Base-by-base conservation (phyloP, 2,329 filamentous ascomycete genomes). In the Arthroderma uncinatum region DNA sequence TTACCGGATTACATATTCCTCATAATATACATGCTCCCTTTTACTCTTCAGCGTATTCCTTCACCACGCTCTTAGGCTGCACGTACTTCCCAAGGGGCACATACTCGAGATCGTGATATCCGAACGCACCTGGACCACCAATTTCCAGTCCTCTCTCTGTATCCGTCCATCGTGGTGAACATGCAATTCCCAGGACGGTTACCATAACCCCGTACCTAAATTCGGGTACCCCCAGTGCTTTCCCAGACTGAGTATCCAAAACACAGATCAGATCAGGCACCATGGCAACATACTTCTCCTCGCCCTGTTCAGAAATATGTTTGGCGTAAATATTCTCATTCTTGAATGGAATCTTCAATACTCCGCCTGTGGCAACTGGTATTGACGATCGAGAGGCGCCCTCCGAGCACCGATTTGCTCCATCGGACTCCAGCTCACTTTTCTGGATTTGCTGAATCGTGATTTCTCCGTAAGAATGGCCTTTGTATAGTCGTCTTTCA, bases 311-410 rank as follows among this genome's bases (percentile, higher is more conserved):
- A 62, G 68, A 59, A 5, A 64, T 65, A 40, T 72, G 69, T 57
- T 71, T 67, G 0, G 80, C 83, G n/a, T 79, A 79, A 47, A 87
- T 84, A 63, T 87, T 87, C 65, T 88, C 84, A 67, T 87, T 87
- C 71, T 86, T 86, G 73, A 87, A 87, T 0, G 84, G 83, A 53
- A 87, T 83, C 40, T 60, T 61, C 2, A 67, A 54, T 14, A 56
- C 48, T 1, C 59, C 59, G 8, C 59, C 59, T 10, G 55, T 55
- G 3, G 56, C 60, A 14, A 61, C 58, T 16, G 58, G 58, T 12
- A 2, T 33, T 16, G 2, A 62, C 39, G 69, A 62, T 2, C 63
- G 62, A 9, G n/a, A n/a, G 1, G 16, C 5, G 0, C 39, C 33
- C 16, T 63, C 61, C 28, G 60, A 56, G 8, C 54, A 56, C 9